phyloP scores from a whole-genome alignment of 441 rosid species.

The Bruguiera hainesii region DNA sequence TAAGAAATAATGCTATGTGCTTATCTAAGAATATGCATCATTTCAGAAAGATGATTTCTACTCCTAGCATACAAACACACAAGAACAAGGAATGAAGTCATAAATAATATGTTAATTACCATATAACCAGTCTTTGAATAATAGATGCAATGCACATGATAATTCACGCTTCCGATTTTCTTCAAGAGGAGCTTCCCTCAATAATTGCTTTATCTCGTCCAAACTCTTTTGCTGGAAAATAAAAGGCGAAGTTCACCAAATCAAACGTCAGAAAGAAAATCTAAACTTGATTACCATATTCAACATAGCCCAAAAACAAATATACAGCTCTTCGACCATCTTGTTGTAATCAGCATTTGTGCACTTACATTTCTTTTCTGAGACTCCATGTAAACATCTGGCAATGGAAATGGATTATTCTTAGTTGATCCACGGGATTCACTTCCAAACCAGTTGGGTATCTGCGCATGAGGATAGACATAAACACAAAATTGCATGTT shows the following conservation, averaged over 20 bases:
- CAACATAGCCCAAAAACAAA: background rate
- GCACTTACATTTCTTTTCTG: slow-evolving; percentile 80
- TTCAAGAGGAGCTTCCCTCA: slow-evolving; percentile 76
- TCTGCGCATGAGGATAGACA: slow-evolving; percentile 42
- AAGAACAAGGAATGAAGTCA: background rate
- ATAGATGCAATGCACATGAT: slow-evolving; percentile 76
- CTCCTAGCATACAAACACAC: background rate
- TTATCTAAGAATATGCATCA: background rate
- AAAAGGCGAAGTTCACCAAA: slow-evolving; percentile 1
- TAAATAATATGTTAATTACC: slow-evolving; percentile 40
- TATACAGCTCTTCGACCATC: slow-evolving; percentile 5
- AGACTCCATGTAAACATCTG: slow-evolving; percentile 61
- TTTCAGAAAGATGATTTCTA: background rate
- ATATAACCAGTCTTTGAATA: slow-evolving; percentile 97
- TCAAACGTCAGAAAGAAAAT: slow-evolving; percentile 11
- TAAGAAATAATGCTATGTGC: too few species aligned
- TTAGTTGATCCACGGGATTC: slow-evolving; percentile 73
- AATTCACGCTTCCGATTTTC: slow-evolving; percentile 83
- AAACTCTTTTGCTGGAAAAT: slow-evolving; percentile 67
- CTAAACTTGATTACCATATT: slow-evolving; percentile 12
- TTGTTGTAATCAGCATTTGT: background rate
- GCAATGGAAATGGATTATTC: slow-evolving; percentile 81
- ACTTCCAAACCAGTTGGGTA: slow-evolving; percentile 86
- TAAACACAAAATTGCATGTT: background rate
- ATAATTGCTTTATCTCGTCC: slow-evolving; percentile 65